phyloP scores from a whole-genome alignment of 345 rosid genomes.

The Citrus cavaleriei region DNA sequence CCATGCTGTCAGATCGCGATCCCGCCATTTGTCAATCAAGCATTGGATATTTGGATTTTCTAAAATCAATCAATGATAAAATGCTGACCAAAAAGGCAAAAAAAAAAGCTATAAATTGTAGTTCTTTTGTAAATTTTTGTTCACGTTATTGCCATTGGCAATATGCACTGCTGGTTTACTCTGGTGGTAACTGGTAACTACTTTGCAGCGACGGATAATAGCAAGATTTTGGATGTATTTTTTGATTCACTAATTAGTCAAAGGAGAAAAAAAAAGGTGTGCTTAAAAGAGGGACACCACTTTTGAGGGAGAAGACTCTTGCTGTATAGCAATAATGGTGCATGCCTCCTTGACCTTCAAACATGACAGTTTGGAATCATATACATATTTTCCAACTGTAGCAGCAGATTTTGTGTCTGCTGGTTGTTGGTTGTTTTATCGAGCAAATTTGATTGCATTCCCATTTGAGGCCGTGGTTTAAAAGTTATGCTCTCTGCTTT shows the following conservation, averaged over 20 bases:
- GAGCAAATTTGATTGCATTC: constrained; percentile 7
- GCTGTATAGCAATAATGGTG: neutral
- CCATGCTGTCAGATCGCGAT: neutral
- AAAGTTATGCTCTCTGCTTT: neutral
- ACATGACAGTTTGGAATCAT: constrained; percentile 23
- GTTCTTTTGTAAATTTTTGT: too few relatives aligned
- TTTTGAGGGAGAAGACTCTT: neutral
- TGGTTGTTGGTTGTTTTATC: neutral
- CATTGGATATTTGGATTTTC: neutral
- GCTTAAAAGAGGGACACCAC: constrained; percentile 14
- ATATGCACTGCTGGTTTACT: neutral
- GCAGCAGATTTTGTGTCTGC: constrained; percentile 7
- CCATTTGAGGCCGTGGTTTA: neutral
- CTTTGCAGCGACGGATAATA: neutral
- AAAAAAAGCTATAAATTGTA: neutral
- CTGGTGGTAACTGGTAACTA: neutral
- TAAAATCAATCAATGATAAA: too few relatives aligned
- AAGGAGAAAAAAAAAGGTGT: neutral
- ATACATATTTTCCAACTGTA: neutral
- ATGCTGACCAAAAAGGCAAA: too few relatives aligned
- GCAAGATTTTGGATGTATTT: neutral
- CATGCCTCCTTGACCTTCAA: neutral
- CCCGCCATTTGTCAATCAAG: constrained; percentile 1
- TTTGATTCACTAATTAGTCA: neutral
- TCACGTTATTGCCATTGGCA: neutral